phyloP scores from a whole-genome alignment of 495 filamentous ascomycete species.

The Xylaria intraflava region DNA sequence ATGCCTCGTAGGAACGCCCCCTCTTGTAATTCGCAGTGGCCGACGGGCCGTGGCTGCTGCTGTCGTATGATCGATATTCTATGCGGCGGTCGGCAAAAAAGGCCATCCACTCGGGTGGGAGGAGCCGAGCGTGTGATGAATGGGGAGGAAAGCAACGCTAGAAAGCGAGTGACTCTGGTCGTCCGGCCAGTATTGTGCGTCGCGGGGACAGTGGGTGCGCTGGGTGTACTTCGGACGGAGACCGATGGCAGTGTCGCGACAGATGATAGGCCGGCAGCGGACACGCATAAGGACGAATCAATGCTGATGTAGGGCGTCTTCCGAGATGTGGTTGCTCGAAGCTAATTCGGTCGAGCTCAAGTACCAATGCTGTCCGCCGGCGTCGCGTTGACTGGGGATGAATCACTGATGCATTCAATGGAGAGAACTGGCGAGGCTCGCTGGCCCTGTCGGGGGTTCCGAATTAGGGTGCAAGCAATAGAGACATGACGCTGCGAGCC shows the following conservation, averaged over 20 bases:
- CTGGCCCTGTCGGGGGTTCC: background rate
- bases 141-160: background rate
- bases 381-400: background rate
- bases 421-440: background rate
- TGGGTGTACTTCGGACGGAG: background rate
- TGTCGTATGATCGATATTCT: background rate
- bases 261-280: background rate
- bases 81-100: background rate
- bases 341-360: background rate
- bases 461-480: background rate
- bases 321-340: background rate
- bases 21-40: background rate
- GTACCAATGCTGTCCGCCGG: background rate
- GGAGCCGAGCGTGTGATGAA: background rate
- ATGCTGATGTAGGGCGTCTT: background rate
- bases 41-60: background rate
- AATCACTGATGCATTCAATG: background rate
- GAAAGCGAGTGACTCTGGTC: background rate
- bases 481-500: slow-evolving; percentile 1
- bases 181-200: slow-evolving; percentile 1
- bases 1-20: background rate
- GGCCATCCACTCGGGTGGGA: background rate
- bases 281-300: background rate
- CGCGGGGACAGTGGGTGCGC: background rate
- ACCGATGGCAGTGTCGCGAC: background rate